phyloP scores from a whole-genome alignment of 768 basidiomycete species.

The Cystoderma amianthinum region DNA sequence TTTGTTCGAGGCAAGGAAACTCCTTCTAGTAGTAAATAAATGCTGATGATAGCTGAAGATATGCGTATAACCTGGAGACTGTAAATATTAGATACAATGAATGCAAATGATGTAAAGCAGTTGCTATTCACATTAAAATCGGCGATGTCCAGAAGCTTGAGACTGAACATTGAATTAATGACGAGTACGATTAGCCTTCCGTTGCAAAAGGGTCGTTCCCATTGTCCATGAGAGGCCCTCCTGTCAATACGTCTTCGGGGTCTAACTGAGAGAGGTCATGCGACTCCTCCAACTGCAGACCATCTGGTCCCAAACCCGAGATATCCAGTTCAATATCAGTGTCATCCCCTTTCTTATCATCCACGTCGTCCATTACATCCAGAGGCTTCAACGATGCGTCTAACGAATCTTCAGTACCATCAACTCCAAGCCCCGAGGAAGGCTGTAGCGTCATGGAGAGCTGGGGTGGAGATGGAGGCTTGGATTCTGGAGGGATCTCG shows the following conservation, averaged over 20 bases:
- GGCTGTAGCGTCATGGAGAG: constrained; percentile 42
- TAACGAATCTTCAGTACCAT: constrained; percentile 33
- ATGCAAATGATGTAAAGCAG: constrained; percentile 23
- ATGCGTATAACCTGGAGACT: too few relatives aligned
- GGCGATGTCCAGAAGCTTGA: too few relatives aligned
- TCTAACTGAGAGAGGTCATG: constrained; percentile 56
- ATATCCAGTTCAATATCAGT: constrained; percentile 52
- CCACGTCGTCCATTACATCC: constrained; percentile 30
- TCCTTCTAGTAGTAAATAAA: too few relatives aligned
- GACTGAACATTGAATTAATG: too few relatives aligned
- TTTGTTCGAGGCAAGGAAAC: too few relatives aligned
- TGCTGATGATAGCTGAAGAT: too few relatives aligned
- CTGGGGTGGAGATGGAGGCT: constrained; percentile 64
- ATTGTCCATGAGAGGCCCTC: constrained; percentile 53
- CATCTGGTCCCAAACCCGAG: constrained; percentile 59
- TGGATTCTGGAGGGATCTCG: constrained; percentile 38
- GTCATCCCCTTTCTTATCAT: constrained; percentile 26
- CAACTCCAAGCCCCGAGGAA: constrained; percentile 38
- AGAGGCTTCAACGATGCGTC: constrained; percentile 52
- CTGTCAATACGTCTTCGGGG: constrained; percentile 44
- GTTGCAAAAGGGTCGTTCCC: constrained; percentile 53
- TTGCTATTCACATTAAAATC: too few relatives aligned
- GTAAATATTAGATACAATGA: too few relatives aligned
- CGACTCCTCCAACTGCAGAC: constrained; percentile 43
- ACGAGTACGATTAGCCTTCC: too few relatives aligned